Evolutionary conservation across 140 eudicot species (phyloP).

Genomic region (Bidens hawaiensis): DNA sequence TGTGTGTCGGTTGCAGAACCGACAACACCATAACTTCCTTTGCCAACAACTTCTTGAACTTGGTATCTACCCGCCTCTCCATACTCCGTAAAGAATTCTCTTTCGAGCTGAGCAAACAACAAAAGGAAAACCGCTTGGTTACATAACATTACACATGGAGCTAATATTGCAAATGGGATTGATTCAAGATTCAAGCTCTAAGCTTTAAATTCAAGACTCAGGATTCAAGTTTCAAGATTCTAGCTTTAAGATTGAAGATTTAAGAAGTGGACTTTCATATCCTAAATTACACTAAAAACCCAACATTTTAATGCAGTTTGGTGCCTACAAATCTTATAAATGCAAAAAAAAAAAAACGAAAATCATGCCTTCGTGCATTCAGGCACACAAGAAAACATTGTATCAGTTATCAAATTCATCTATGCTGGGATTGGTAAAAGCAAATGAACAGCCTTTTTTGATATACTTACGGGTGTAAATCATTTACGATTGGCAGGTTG

Average conservation of each 20-base stretch:
- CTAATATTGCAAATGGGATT: background rate
- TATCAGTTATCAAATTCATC: too few species aligned
- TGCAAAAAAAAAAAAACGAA: background rate
- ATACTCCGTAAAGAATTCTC: conserved; percentile 41
- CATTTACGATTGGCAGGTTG: too few species aligned
- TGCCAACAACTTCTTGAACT: conserved; percentile 42
- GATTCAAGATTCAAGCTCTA: background rate
- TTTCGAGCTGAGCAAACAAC: conserved; percentile 37
- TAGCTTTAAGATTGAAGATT: too few species aligned
- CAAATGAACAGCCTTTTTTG: too few species aligned
- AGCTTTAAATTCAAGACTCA: too few species aligned
- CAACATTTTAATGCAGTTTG: background rate
- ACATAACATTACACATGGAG: background rate
- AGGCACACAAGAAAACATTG: too few species aligned
- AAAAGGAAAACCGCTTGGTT: background rate
- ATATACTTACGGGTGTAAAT: too few species aligned
- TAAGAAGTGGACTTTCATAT: background rate
- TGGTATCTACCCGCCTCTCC: conserved; percentile 42
- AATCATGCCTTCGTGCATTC: too few species aligned
- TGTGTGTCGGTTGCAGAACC: conserved; percentile 36
- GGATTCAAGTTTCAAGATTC: too few species aligned
- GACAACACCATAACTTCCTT: conserved; percentile 49
- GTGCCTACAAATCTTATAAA: background rate
- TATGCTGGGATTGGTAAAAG: too few species aligned
- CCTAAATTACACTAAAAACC: background rate